These are phyloP conservation scores for Nemania bipapillata DNA, from an alignment of 2,329 filamentous ascomycete species.

Conservation along the genomic window DNA sequence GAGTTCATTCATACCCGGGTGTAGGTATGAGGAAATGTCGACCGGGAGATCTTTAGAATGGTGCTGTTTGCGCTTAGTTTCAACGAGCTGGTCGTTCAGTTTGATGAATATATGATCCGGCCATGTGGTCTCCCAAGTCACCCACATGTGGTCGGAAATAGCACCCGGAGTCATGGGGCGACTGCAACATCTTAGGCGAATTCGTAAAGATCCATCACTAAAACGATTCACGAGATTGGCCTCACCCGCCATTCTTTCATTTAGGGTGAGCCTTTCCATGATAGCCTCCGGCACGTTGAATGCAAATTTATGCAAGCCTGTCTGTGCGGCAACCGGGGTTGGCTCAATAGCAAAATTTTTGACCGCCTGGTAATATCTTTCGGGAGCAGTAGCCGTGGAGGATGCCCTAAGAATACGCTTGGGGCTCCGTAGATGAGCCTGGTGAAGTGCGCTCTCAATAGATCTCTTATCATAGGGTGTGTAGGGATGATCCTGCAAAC, in stretches of 20 bases:
- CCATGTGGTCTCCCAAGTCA: slow-evolving; percentile 73
- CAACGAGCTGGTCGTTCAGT: slow-evolving; percentile 70
- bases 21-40: slow-evolving; percentile 74
- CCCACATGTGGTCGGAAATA: slow-evolving; percentile 67
- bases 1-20: slow-evolving; percentile 70
- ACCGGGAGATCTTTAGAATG: slow-evolving; percentile 79
- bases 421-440: slow-evolving; percentile 62
- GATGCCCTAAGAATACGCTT: slow-evolving; percentile 52
- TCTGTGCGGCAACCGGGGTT: slow-evolving; percentile 51
- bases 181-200: slow-evolving; percentile 75
- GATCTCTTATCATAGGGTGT: slow-evolving; percentile 57
- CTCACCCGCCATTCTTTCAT: slow-evolving; percentile 44
- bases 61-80: slow-evolving; percentile 73
- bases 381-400: slow-evolving; percentile 33
- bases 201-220: slow-evolving; percentile 66
- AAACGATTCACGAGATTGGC: slow-evolving; percentile 55
- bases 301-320: slow-evolving; percentile 56
- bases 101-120: slow-evolving; percentile 74
- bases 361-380: slow-evolving; percentile 68
- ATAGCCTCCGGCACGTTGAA: slow-evolving; percentile 60
- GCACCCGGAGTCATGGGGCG: slow-evolving; percentile 42
- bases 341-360: slow-evolving; percentile 64
- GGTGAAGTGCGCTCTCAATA: slow-evolving; percentile 58
- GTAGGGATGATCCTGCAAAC: slow-evolving; percentile 54
- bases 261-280: slow-evolving; percentile 52